Evolutionary conservation across 257 asterid species (phyloP), one percentile per base, ranked within the genome.

Genomic region (Solanum clarkiae): DNA sequence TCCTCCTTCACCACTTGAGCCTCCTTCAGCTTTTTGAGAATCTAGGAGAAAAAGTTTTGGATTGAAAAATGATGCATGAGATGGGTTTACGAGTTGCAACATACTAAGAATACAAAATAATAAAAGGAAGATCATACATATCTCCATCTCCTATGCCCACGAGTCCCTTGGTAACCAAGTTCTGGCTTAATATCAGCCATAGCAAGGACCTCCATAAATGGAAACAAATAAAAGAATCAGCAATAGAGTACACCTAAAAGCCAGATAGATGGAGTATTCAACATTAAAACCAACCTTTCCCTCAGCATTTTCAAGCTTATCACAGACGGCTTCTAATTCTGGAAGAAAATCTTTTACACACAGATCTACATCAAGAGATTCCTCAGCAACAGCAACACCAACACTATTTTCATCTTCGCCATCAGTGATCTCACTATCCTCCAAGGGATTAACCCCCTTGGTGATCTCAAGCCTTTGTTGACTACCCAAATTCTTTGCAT

Each of bases 61-160:
- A 71, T 47, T 29, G 72, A 29, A 71, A 66, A 24, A 63, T 65
- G 84, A 29, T 62, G 81, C 53, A 72, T 74, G 45, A 80, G 49
- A 65, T 66, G 56, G 71, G 80, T 86, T 82, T 59, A 65, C 55
- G 54, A 65, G 8, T 63, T 62, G 57, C 57, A 44, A 63, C 7
- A 70, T 82, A 63, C 82, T 15, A 8, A 80, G 36, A 59, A n/a
- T 49, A 86, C 7, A 51, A 84, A 36, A 72, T 20, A 70, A 56
- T 53, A 65, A 54, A 63, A 88, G 84, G 51, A 77, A 18, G 66
- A 84, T 42, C 65, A 84, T 86, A 96, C 99, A 88, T 85, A 88
- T 92, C 99, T 94, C 99, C 99, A 96, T 86, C 91, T 88, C 91
- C 93, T 91, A 84, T 96, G 98, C 86, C 98, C 98, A 68, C 80